Base-by-base conservation (phyloP, 768 basidiomycete genomes). In the Auriculariales sp. region DNA sequence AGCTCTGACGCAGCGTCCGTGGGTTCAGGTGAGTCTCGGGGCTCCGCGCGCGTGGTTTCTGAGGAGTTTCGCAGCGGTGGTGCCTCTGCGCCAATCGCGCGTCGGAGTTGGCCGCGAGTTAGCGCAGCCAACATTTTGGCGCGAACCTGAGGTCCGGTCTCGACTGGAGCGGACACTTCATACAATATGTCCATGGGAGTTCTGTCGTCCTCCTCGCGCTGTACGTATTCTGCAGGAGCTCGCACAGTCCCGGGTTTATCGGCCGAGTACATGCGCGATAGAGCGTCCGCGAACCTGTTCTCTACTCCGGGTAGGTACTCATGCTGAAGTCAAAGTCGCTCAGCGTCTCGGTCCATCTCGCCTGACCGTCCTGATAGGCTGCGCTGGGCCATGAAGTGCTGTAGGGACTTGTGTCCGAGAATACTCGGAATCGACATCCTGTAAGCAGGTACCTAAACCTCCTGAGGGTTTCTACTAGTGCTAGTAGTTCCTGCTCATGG, bases 401-500 rank as follows among this genome's bases (percentile, higher is more conserved):
- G 30, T 24, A 52, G 28, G 9, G 51, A 24, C 28, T 49, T 32
- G 31, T 52, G 51, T 52, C 47, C n/a, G 51, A 32, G 22, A n/a
- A 48, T 3, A 52, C 39, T 11, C 34, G 47, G 32, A 52, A 52
- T 11, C 11, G 25, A 0, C 48, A 54, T 0, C 68, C 70, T 27
- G 61, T 62, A 2, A 70, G 34, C 3, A 66, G 54, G 31, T 65
- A 14, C 52, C 55, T 14, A 61, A 61, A 51, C 53, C 64, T 64
- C 35, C 64, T 66, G 48, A 73, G 51, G 0, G 67, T 59, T 28
- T 46, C 44, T 3, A 51, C 51, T 0, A 65, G 63, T 0, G 64
- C 65, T 0, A 71, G 49, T 54, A 70, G 56, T 39, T 72, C 70
- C 3, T 62, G 56, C 52, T 70, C 68, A 48, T 67, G 66, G 0